Base-by-base conservation (phyloP, 441 rosid species). In the Melastoma candidum region DNA sequence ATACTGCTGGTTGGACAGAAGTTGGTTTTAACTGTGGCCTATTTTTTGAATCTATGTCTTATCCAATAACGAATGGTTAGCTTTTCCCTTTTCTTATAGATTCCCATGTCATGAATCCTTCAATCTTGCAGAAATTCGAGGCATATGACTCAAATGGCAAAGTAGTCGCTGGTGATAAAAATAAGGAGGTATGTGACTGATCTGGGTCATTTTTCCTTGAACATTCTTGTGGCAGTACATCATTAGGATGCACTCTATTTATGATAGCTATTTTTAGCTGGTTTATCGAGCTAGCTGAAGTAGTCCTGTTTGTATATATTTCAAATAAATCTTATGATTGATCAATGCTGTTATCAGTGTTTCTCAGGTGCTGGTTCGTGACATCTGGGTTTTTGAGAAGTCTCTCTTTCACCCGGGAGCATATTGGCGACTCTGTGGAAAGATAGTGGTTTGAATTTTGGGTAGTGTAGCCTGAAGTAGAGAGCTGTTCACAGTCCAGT, bases 311-410 rank as follows among this genome's bases (percentile, higher is more conserved):
- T 7, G 7, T 29, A 29, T 29, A 29, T 3, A 29, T 7, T 3
- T 29, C 22, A 17, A 17, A 17, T 3, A 29, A 29, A 29, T 29
- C 7, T 29, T 29, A 29, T 29, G 36, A 3, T 7, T 29, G 36
- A 29, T 29, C 7, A 7, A 29, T 29, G 7, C 36, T 29, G 36
- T 29, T 29, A 3, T 7, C 36, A 3, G 36, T 29, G 36, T 54
- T 60, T 52, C 54, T 47, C 72, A 92, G 98, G 73, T 88, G 47
- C 95, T 92, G 60, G 95, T 92, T 47, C 86, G 84, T 11, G 90
- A 87, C 45, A 85, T 92, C 27, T 92, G 97, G 98, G 97, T 92
- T 41, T 84, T 92, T 27, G 97, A 88, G 83, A 88, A 92, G 68
- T 92, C 95, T 57, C 82, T 86, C 12, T 92, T 88, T 68, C 95